Conservation (phyloP, 1,139 yeast genomes). For the Pichia sp. region DNA sequence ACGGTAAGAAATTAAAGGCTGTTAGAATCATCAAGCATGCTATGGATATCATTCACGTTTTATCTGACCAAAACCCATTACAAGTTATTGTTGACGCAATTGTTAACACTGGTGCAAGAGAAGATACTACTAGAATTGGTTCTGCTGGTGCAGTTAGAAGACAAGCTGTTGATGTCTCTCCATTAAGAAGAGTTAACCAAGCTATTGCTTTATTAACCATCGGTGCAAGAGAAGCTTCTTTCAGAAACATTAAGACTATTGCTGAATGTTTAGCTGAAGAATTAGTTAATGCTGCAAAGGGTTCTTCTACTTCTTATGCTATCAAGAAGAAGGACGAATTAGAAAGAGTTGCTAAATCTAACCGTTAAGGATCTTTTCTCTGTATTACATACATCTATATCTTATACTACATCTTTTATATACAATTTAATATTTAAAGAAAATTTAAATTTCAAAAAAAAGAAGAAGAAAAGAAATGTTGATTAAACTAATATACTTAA, state of each 20-base stretch:
- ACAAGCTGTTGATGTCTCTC: conserved; percentile 99
- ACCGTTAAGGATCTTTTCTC: conserved; percentile 65
- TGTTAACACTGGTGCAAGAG: conserved; percentile 99
- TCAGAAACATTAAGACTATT: conserved; percentile 99
- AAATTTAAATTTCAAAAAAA: not conserved
- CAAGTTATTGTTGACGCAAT: conserved; percentile 99
- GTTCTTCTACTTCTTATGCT: conserved; percentile 99
- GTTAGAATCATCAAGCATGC: conserved; percentile 99
- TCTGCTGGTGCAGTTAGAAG: conserved; percentile 99
- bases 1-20: conserved; percentile 99
- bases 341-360: conserved; percentile 99
- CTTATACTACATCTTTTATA: conserved; percentile 4
- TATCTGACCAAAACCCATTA: conserved; percentile 99
- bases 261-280: conserved; percentile 99
- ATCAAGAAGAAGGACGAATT: conserved; percentile 99
- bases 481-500: not conserved
- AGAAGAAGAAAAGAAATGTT: not conserved
- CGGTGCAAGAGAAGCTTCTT: conserved; percentile 99
- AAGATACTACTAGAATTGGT: conserved; percentile 99
- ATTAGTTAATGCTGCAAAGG: conserved; percentile 99
- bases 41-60: conserved; percentile 92
- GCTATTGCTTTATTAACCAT: conserved; percentile 96
- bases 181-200: conserved; percentile 99
- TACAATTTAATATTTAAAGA: conserved; percentile 1
- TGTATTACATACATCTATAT: conserved; percentile 1